Percentiles rank a stretch among this genome's conserved stretches.
These are phyloP conservation scores for Protea cynaroides DNA, from an alignment of 164 flowering plant genomes.

Conservation along the genomic window DNA sequence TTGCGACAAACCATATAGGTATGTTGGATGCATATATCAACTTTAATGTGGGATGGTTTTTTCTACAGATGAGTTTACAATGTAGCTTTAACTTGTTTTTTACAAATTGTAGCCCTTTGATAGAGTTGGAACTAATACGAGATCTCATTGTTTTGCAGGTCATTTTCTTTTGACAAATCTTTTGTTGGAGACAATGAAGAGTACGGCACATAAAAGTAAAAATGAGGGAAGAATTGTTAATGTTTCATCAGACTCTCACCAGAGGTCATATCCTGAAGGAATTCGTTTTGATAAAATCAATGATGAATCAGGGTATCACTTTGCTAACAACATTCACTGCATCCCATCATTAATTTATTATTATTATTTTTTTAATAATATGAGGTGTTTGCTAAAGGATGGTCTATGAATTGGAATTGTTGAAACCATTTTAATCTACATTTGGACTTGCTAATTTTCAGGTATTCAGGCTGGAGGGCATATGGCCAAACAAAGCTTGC, in stretches of 20 bases:
- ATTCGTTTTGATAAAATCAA: slow-evolving; percentile 64
- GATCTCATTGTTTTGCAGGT: slow-evolving; percentile 33
- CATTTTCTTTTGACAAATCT: slow-evolving; percentile 52
- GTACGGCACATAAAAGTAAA: slow-evolving; percentile 39
- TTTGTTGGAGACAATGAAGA: slow-evolving; percentile 46
- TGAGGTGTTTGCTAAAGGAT: no score
- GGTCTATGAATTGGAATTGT: no score
- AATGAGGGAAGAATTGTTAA: slow-evolving; percentile 76
- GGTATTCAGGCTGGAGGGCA: no score
- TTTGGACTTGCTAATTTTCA: no score
- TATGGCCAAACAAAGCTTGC: no score
- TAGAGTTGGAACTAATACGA: neutral
- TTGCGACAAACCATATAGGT: slow-evolving; percentile 77
- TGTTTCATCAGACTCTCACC: slow-evolving; percentile 60
- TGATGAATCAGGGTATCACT: slow-evolving; percentile 44
- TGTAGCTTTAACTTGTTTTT: neutral
- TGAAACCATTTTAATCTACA: no score
- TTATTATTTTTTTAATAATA: no score
- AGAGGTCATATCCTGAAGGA: slow-evolving; percentile 43
- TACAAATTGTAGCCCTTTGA: no score
- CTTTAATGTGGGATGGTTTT: neutral
- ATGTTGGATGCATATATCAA: neutral
- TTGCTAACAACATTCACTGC: neutral
- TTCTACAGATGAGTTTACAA: neutral
- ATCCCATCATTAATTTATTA: no score